phyloP scores from a whole-genome alignment of 2,329 filamentous ascomycete genomes.

The Metarhizium robertsii region DNA sequence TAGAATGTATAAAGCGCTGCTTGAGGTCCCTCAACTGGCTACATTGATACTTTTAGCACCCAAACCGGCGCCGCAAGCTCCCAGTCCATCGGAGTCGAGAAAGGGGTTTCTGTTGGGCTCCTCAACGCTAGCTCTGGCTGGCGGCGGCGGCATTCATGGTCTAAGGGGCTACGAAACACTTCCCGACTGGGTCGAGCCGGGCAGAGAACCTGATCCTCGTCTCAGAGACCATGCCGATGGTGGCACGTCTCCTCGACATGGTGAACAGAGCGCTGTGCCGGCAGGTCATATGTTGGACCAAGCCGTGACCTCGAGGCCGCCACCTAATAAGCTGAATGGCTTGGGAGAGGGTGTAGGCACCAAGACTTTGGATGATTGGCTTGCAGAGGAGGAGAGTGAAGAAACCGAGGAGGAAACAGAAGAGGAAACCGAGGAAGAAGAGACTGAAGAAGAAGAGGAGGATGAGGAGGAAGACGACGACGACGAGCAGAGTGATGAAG shows the following conservation, averaged over 20 bases:
- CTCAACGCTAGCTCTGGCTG: constrained; percentile 74
- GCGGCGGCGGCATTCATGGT: constrained; percentile 62
- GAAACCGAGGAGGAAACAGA: constrained; percentile 44
- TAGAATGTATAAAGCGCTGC: constrained; percentile 76
- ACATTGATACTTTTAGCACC: constrained; percentile 85
- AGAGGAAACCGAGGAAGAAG: constrained; percentile 36
- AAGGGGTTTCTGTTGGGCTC: constrained; percentile 74
- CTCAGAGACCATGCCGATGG: constrained; percentile 52
- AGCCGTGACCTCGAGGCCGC: constrained; percentile 27
- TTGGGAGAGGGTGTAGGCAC: constrained; percentile 43
- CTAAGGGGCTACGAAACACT: constrained; percentile 70
- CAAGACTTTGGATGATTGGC: constrained; percentile 89
- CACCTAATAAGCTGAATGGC: constrained; percentile 40
- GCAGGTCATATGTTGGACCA: constrained; percentile 58
- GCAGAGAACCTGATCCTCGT: constrained; percentile 67
- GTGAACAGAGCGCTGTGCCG: constrained; percentile 33
- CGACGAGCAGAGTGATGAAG: constrained; percentile 39
- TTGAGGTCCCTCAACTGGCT: constrained; percentile 77
- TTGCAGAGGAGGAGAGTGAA: constrained; percentile 60
- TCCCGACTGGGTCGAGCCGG: constrained; percentile 76
- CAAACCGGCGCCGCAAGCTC: constrained; percentile 85
- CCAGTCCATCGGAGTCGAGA: constrained; percentile 77
- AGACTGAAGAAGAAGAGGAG: constrained; percentile 37
- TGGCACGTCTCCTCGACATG: constrained; percentile 19
- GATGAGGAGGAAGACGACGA: constrained; percentile 43